Conservation (phyloP, 805 yeast species). For the Saturnispora serradocipensis region DNA sequence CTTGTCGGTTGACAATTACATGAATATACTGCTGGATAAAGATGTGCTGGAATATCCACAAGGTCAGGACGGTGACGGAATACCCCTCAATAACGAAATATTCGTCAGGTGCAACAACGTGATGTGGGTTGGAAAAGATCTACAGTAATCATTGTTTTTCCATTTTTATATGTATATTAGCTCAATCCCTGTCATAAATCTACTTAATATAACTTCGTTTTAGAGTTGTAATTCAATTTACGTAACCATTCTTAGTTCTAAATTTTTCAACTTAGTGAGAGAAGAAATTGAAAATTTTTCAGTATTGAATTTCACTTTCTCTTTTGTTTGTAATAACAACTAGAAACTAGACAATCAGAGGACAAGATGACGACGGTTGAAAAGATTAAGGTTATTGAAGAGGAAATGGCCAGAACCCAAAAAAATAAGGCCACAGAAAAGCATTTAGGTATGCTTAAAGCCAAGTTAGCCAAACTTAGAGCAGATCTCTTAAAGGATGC, state of each 20-base stretch:
- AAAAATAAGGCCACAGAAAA: constrained; percentile 96
- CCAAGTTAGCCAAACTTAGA: constrained; percentile 89
- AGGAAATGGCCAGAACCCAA: constrained; percentile 97
- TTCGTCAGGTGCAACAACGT: constrained; percentile 90
- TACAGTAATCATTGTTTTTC: constrained; percentile 23
- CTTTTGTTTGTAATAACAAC: background rate
- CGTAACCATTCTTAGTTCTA: background rate
- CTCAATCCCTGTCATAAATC: background rate
- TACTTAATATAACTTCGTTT: background rate
- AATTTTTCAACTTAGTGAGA: background rate
- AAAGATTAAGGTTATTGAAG: constrained; percentile 80
- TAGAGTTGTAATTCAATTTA: background rate
- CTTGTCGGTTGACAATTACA: constrained; percentile 79
- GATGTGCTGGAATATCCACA: constrained; percentile 38
- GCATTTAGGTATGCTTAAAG: constrained; percentile 95
- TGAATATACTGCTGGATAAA: constrained; percentile 72
- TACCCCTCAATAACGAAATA: constrained; percentile 40
- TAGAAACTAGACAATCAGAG: background rate
- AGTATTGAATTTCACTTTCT: background rate
- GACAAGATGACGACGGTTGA: constrained; percentile 55
- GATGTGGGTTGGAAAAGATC: constrained; percentile 52
- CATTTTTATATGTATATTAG: background rate
- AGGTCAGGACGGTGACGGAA: constrained; percentile 31
- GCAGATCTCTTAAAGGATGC: constrained; percentile 77
- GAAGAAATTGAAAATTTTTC: background rate